Evolutionary conservation across 352 stramenopile genomes (phyloP).

Genomic region (Globisporangium nagaii): DNA sequence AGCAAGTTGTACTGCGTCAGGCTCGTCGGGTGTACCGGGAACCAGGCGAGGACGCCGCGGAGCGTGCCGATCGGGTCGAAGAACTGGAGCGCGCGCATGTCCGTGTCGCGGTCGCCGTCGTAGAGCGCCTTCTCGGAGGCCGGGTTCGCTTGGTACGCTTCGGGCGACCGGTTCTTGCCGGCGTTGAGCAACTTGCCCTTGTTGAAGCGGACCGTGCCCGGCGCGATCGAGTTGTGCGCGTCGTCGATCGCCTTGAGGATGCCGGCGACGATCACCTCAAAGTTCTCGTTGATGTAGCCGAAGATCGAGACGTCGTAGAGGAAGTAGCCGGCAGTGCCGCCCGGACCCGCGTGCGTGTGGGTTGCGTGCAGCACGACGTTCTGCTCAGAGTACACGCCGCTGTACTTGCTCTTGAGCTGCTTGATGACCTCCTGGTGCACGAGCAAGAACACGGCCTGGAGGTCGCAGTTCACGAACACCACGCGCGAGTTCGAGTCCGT

Average conservation of each 20-base stretch:
- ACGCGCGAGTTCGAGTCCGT: constrained; percentile 24
- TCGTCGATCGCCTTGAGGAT: constrained; percentile 54
- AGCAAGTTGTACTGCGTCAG: constrained; percentile 71
- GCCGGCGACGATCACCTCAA: constrained; percentile 59
- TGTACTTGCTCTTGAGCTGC: constrained; percentile 32
- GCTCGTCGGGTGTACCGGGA: constrained; percentile 72
- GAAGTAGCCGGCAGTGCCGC: constrained; percentile 69
- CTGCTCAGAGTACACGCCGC: constrained; percentile 39
- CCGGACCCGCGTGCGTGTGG: constrained; percentile 79
- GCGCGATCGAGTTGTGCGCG: constrained; percentile 49
- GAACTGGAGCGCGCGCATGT: constrained; percentile 64
- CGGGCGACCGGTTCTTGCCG: constrained; percentile 68
- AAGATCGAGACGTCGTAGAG: constrained; percentile 56
- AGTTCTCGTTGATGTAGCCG: constrained; percentile 46
- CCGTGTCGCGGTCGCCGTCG: constrained; percentile 51
- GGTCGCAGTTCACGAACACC: constrained; percentile 47
- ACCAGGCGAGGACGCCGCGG: constrained; percentile 64
- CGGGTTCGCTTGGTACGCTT: constrained; percentile 70
- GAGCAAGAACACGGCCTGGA: constrained; percentile 41
- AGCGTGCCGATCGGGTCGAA: constrained; percentile 20
- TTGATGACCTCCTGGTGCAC: constrained; percentile 49
- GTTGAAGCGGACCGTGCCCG: constrained; percentile 35
- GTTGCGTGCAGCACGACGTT: constrained; percentile 76
- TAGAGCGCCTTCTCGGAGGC: constrained; percentile 50
- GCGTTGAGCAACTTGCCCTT: constrained; percentile 24